Evolutionary conservation across 2,329 filamentous ascomycete genomes (phyloP), one percentile per base, ranked within the genome.

Genomic region (Penicillium sp.): DNA sequence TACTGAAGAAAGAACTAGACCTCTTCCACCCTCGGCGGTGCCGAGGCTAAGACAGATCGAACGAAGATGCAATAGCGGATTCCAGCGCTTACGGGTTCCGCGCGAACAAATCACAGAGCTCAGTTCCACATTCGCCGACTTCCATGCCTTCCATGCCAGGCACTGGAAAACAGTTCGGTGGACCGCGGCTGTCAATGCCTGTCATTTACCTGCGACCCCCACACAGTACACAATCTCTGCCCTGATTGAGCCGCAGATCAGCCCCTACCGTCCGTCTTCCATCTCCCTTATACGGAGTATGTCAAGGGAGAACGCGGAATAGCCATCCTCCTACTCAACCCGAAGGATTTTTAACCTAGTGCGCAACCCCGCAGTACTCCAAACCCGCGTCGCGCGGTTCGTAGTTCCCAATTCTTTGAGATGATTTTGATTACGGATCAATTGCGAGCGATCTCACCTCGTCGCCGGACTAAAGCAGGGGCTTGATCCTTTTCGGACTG

Each of bases 391-490:
- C 27, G 14, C 14, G n/a, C 46, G 47, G 49, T 48, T 52, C 33
- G 25, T 40, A 19, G 27, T 44, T 25, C 45, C 50, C 50, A 40
- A 49, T 54, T 59, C 56, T 48, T 49, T 33, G 29, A 40, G 27
- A 55, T 35, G 41, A 47, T 31, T 49, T 46, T 31, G 30, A 6
- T 46, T 30, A n/a, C n/a, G n/a, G n/a, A n/a, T n/a, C n/a, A 29
- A 33, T 19, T 37, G 41, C 27, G 30, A 19, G 29, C 3, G 25
- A 25, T 41, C 35, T 38, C 33, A 35, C 47, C 45, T 14, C 42
- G 42, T 52, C 51, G 38, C 47, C 36, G 10, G 37, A 34, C 54
- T 58, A 57, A 55, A 38, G 56, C 54, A 56, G 46, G 55, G 52
- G 33, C 48, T 37, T 37, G 31, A 54, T 57, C 55, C 33, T 49